Evolutionary conservation across 306 rosid genomes (phyloP), one percentile per base, ranked within the genome.

Genomic region (Arachis hypogaea): DNA sequence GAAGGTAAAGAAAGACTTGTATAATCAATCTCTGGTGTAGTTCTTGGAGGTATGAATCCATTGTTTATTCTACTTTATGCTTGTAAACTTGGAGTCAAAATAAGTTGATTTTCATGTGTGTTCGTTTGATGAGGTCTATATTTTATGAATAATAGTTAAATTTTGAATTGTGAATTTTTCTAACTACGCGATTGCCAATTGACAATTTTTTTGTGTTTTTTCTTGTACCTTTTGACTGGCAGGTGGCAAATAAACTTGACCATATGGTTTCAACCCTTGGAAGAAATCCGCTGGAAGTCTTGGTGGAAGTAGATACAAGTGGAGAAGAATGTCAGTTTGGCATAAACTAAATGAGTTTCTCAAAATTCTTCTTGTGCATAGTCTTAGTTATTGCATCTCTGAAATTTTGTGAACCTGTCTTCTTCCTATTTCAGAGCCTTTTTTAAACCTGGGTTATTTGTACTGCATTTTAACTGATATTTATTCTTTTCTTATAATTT

Each of bases 291-390:
- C 73, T 93, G 80, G 87, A 80, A 80, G 87, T 93, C 73, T 69
- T 88, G 80, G 88, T 93, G 68, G 96, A 93, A 87, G 95, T 93
- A 66, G 90, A 93, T 81, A 93, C 96, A 69, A 93, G 98, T 80
- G 98, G 98, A 80, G 97, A 93, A 88, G 85, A 57, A 73, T 90
- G 98, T 93, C 79, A 83, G 98, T 81, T 43, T 66, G 63, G 30
- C 75, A 5, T 6, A 69, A 77, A 69, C 68, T 68, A 14, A 77
- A 16, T 12, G 45, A 7, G 33, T 81, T 77, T 47, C 65, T 63
- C 29, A 4, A 63, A 59, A 33, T 14, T 14, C 14, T 68, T 9
- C 44, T 79, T 67, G 29, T 59, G 43, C 33, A 38, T 69, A 36
- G 78, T 77, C 36, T 68, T 11, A 57, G 51, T 70, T 61, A 56